phyloP scores from a whole-genome alignment of 202 grass and related monocot genomes.

The Eragrostis tef region DNA sequence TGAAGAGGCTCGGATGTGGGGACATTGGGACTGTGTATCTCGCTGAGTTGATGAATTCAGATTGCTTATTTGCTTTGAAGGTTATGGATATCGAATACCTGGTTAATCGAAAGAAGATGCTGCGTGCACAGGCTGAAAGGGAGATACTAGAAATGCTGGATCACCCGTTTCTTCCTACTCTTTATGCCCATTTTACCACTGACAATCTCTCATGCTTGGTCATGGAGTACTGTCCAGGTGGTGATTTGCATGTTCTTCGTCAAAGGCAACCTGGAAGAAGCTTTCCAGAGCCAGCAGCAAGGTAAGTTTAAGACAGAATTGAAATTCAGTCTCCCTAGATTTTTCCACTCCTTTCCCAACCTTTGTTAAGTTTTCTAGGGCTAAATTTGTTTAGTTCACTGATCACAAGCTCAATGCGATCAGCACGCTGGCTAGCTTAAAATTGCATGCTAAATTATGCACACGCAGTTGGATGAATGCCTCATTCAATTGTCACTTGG shows the following conservation, averaged over 20 bases:
- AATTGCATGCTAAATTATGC: conserved; percentile 4
- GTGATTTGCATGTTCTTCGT: conserved; percentile 93
- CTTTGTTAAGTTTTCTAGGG: background rate
- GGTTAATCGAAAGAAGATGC: conserved; percentile 82
- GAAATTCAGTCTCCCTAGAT: conserved; percentile 23
- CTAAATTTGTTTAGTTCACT: background rate
- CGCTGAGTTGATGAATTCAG: conserved; percentile 73
- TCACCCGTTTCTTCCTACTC: conserved; percentile 90
- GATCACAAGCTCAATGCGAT: background rate
- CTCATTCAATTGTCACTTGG: background rate
- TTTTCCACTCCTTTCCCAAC: conserved; percentile 25
- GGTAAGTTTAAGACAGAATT: conserved; percentile 52
- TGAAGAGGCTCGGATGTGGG: conserved; percentile 93
- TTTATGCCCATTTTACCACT: conserved; percentile 90
- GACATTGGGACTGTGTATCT: conserved; percentile 98
- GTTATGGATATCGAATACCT: conserved; percentile 98
- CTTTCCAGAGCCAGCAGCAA: conserved; percentile 79
- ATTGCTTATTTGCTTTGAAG: conserved; percentile 95
- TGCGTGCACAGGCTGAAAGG: conserved; percentile 89
- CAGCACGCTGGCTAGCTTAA: conserved; percentile 11
- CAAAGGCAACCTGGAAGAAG: conserved; percentile 79
- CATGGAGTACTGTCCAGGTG: conserved; percentile 96
- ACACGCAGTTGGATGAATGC: background rate
- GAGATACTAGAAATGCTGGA: conserved; percentile 96
- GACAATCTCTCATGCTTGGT: conserved; percentile 95